These are phyloP conservation scores for Phytophthora macrochlamydospora DNA, from an alignment of 352 stramenopile species.

Conservation along the genomic window DNA sequence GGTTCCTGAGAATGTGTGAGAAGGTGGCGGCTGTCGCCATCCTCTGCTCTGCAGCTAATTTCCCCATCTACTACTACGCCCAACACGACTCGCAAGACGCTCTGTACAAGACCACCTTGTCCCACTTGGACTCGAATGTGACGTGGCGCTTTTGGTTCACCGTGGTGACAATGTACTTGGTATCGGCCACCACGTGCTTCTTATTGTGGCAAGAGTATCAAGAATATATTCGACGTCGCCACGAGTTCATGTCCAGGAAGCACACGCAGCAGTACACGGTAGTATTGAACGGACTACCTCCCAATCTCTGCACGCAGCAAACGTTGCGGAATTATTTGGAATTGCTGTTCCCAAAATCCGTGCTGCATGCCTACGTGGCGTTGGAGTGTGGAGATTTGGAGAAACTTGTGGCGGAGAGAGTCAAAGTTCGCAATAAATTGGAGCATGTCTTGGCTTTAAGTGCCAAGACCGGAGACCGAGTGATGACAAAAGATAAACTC, in stretches of 20 bases:
- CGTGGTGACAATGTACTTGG: conserved; percentile 67
- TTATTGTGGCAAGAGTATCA: conserved; percentile 74
- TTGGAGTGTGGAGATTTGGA: conserved; percentile 79
- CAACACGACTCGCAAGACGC: conserved; percentile 36
- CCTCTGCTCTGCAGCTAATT: conserved; percentile 63
- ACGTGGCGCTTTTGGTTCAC: conserved; percentile 75
- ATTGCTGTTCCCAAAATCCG: conserved; percentile 69
- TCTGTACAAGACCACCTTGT: conserved; percentile 76
- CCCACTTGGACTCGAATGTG: conserved; percentile 51
- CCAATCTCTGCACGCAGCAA: conserved; percentile 73
- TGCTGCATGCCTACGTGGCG: conserved; percentile 75
- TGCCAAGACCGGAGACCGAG: conserved; percentile 64
- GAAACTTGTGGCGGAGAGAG: conserved; percentile 69
- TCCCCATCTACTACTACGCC: conserved; percentile 83
- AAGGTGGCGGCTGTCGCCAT: conserved; percentile 71
- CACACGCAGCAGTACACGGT: conserved; percentile 79
- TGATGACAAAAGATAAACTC: conserved; percentile 44
- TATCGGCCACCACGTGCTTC: conserved; percentile 64
- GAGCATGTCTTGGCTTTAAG: conserved; percentile 69
- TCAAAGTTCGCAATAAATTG: conserved; percentile 71
- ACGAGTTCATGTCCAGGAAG: conserved; percentile 76
- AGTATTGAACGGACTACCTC: conserved; percentile 76
- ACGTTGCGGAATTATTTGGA: conserved; percentile 82
- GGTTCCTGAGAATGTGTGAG: conserved; percentile 71
- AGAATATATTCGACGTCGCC: conserved; percentile 72